These are phyloP conservation scores for Colletotrichum incanum DNA, from an alignment of 2,329 filamentous ascomycete genomes.

Conservation along the genomic window DNA sequence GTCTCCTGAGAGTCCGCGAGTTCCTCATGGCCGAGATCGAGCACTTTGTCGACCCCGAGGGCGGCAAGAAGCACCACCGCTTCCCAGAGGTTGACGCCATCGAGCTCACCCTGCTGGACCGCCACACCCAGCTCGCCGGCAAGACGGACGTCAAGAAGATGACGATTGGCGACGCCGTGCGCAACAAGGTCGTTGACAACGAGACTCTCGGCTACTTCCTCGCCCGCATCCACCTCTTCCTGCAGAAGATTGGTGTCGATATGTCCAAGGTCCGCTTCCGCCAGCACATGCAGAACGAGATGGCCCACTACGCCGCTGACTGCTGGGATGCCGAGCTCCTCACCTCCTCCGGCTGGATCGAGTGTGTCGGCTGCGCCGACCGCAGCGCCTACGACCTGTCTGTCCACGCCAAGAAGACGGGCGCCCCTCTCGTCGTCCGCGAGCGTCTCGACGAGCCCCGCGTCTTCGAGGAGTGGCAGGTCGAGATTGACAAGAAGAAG, in stretches of 20 bases:
- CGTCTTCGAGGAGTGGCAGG: constrained; percentile 87
- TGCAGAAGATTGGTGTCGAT: constrained; percentile 90
- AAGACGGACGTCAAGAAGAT: constrained; percentile 83
- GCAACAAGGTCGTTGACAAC: constrained; percentile 89
- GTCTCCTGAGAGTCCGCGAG: constrained; percentile 93
- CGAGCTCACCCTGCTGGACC: constrained; percentile 87
- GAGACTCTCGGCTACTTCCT: constrained; percentile 99
- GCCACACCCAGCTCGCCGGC: constrained; percentile 87
- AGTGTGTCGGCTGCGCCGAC: constrained; percentile 97
- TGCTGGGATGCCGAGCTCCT: constrained; percentile 98
- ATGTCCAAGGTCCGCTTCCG: constrained; percentile 92
- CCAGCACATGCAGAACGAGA: constrained; percentile 89
- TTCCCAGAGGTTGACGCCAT: constrained; percentile 89
- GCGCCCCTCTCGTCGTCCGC: constrained; percentile 86
- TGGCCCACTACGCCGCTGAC: constrained; percentile 93
- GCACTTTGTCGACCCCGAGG: constrained; percentile 95
- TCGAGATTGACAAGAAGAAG: constrained; percentile 94
- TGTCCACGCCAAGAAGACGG: constrained; percentile 94
- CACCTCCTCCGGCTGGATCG: constrained; percentile 96
- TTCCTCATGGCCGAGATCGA: constrained; percentile 99
- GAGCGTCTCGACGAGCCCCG: constrained; percentile 85
- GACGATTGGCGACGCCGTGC: constrained; percentile 89
- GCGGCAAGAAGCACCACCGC: constrained; percentile 93
- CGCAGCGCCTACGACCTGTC: constrained; percentile 94
- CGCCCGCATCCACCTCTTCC: constrained; percentile 92